Evolutionary conservation across 2,329 filamentous ascomycete genomes (phyloP), one percentile per base, ranked within the genome.

Genomic region (Exophiala sp.): DNA sequence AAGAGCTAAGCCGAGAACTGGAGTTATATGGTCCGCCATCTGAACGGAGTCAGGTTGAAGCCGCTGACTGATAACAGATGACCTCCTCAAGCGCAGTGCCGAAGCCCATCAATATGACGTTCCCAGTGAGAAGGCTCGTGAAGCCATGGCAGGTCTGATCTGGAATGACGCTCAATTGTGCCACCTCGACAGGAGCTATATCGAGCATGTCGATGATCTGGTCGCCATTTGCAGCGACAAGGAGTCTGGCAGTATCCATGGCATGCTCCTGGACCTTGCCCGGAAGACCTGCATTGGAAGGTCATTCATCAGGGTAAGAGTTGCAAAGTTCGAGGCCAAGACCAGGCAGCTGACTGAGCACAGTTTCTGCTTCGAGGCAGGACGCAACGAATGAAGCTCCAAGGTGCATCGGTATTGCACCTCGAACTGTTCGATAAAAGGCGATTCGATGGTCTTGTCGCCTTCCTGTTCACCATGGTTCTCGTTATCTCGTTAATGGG

Each of bases 191-290:
- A 39, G 40, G 7, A 46, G 36, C n/a, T 59, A 53, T 24, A 53
- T 59, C 43, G 21, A 36, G 35, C 54, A 59, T 36, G 35, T 48
- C 7, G 56, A 59, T 32, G 56, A 59, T 20, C 34, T 59, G 9
- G 38, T 57, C 8, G 21, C 45, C 4, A 29, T 59, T 11, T 32
- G 38, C 14, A 41, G 38, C 14, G 52, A 58, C 5, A 52, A 20
- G 10, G 50, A 56, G 18, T 36, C 40, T 40, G 50, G 33, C 11
- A 52, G 52, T 52, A 44, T 55, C 11, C 56, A 58, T 33, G 34
- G 35, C 35, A 5, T 38, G 11, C 35, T 38, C 6, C 35, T 38
- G 35, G 24, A 43, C 4, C 24, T 29, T 43, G 16, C 18, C 12
- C 11, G 12, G 24, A 43, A 43, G 14, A 16, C 14, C 35, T 12